Base-by-base conservation (phyloP, 768 basidiomycete species). In the Pholiota microspora region DNA sequence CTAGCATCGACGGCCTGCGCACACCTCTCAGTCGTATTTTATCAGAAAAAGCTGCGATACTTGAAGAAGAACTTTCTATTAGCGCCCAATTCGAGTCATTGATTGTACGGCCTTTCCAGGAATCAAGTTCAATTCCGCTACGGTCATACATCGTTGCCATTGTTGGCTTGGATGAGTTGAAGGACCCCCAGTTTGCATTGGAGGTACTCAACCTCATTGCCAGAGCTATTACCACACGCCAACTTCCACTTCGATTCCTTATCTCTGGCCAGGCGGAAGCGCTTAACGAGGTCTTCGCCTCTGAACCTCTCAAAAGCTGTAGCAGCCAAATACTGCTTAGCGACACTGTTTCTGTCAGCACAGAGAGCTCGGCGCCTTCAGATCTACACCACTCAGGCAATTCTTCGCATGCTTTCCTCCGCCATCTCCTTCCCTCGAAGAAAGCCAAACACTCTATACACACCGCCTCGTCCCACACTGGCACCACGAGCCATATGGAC, bases 241-340 rank as follows among this genome's bases (percentile, higher is more conserved):
- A 57, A 18, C 45, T 57, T 2, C 56, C 56, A 2, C 24, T 57
- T 2, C 46, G 46, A 16, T 57, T 53, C 23, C 32, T 57, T 16
- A 35, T 57, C 21, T 40, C 46, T 3, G 53, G 49, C n/a, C 49
- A 18, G 5, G 8, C 28, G 7, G 35, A 42, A 6, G 44, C 38
- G 9, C 21, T 53, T n/a, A 10, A 35, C 9, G 10, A 44, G 1
- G 51, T 18, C 2, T 53, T 48, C 15, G 29, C 45, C 29, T 13
- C 34, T 15, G 46, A 49, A n/a, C 35, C 7, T 13, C 18, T 49
- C 28, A 24, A 35, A 16, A 12, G 28, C n/a, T 46, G 6, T 24
- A 23, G 15, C 45, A n/a, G 32, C 8, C 25, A 2, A 31, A 44
- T 52, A 16, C 15, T 24, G 8, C 13, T 52, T 10, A 24, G 18